A percentile compares a stretch with the other conserved stretches of the same genome.
Evolutionary conservation across 2,329 filamentous ascomycete species (phyloP).

Genomic region (Aschersonia sp.): DNA sequence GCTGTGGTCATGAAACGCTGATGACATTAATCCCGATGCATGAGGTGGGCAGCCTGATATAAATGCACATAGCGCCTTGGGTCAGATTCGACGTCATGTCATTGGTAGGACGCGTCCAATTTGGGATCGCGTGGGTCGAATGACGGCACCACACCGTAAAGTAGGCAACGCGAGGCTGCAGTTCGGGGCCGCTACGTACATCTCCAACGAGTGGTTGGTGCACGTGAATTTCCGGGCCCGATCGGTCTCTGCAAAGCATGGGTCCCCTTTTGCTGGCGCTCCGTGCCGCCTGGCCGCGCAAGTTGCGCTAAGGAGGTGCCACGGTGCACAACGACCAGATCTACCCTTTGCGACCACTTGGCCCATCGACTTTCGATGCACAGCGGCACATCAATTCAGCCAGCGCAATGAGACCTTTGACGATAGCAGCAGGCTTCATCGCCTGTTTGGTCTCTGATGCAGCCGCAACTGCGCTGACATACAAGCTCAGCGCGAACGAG

Average conservation of each 20-base stretch:
- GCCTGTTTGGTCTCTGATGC: slow-evolving; percentile 57
- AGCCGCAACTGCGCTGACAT: slow-evolving; percentile 83
- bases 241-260: slow-evolving; percentile 4
- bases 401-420: slow-evolving; percentile 48
- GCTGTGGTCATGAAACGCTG: background rate
- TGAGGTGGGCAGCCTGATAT: too few species aligned
- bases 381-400: slow-evolving; percentile 12
- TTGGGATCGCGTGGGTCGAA: background rate
- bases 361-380: slow-evolving; percentile 7
- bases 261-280: slow-evolving; percentile 4
- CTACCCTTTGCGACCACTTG: background rate
- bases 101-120: slow-evolving; percentile 1
- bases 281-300: background rate
- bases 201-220: slow-evolving; percentile 1
- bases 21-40: too few species aligned
- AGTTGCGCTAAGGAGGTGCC: slow-evolving; percentile 1
- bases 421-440: slow-evolving; percentile 51
- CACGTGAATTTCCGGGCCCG: slow-evolving; percentile 10
- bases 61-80: too few species aligned
- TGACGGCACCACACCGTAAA: background rate
- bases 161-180: background rate
- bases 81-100: background rate
- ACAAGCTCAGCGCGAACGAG: slow-evolving; percentile 80
- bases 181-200: slow-evolving; percentile 1
- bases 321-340: slow-evolving; percentile 1